These are phyloP conservation scores for Yamadazyma buinensis DNA, from an alignment of 1,139 yeast genomes.

Conservation along the genomic window DNA sequence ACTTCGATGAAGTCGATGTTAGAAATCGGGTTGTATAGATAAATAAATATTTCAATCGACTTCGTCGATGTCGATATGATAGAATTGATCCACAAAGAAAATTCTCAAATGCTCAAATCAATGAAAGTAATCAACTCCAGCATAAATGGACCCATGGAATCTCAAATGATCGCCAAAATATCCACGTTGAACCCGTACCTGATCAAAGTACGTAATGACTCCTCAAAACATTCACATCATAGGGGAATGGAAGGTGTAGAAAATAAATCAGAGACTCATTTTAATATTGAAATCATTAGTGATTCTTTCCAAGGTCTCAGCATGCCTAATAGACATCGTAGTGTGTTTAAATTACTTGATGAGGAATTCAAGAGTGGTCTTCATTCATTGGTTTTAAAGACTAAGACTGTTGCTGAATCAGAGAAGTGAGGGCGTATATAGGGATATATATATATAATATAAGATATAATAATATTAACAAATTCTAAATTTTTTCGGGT, in stretches of 20 bases:
- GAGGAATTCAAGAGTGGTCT: constrained; percentile 76
- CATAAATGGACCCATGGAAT: constrained; percentile 50
- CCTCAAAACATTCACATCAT: constrained; percentile 87
- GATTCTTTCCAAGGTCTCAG: constrained; percentile 62
- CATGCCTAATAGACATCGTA: constrained; percentile 75
- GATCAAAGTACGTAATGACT: constrained; percentile 70
- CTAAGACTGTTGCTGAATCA: constrained; percentile 56
- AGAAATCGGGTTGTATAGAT: no score
- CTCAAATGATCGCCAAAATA: constrained; percentile 37
- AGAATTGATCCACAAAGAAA: no score
- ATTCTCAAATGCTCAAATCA: no score
- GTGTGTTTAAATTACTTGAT: constrained; percentile 63
- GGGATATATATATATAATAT: no score
- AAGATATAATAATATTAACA: no score
- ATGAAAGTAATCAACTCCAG: constrained; percentile 14
- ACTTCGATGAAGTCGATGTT: no score
- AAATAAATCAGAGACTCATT: constrained; percentile 83
- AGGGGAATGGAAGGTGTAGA: constrained; percentile 73
- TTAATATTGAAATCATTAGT: constrained; percentile 68
- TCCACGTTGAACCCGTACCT: constrained; percentile 43
- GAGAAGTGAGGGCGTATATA: no score
- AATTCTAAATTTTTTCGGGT: constrained; percentile 9
- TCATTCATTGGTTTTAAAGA: constrained; percentile 85
- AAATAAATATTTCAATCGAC: no score
- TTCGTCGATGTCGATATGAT: no score